A percentile compares a stretch with the other conserved stretches of the same genome.
These are phyloP conservation scores for Viola odorata DNA, from an alignment of 345 rosid genomes.

Conservation along the genomic window DNA sequence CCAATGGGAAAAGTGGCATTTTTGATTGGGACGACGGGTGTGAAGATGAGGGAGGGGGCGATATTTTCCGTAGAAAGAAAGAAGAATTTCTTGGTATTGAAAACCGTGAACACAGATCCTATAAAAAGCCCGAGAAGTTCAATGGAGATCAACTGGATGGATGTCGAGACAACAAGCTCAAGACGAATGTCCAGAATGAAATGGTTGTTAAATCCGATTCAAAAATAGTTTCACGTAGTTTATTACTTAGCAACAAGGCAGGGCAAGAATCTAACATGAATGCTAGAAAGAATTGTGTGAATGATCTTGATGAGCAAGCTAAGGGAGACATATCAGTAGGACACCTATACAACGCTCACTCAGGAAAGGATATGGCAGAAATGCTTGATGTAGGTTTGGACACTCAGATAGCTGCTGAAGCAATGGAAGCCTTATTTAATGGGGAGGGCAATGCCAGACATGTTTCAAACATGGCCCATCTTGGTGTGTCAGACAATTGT, in stretches of 20 bases:
- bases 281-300: conserved; percentile 40
- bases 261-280: conserved; percentile 27
- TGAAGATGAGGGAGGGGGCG: conserved; percentile 93
- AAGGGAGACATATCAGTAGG: conserved; percentile 20
- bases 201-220: conserved; percentile 44
- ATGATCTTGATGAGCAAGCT: conserved; percentile 33
- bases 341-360: conserved; percentile 18
- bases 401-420: conserved; percentile 95
- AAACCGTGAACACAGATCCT: conserved; percentile 23
- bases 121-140: conserved; percentile 26
- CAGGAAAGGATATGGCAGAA: conserved; percentile 28
- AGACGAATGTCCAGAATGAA: conserved; percentile 27
- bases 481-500: conserved; percentile 8
- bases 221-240: conserved; percentile 18
- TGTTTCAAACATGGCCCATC: conserved; percentile 13
- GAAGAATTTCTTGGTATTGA: conserved; percentile 43
- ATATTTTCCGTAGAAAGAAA: conserved; percentile 59
- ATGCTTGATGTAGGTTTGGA: conserved; percentile 53
- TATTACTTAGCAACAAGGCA: conserved; percentile 26
- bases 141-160: conserved; percentile 25
- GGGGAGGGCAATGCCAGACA: conserved; percentile 30
- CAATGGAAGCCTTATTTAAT: conserved; percentile 61
- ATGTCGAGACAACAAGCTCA: too few species aligned
- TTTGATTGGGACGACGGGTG: conserved; percentile 76
- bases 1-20: conserved; percentile 22